A percentile compares a stretch with the other conserved stretches of the same genome.
phyloP scores from a whole-genome alignment of 495 filamentous ascomycete species.

The Halenospora varia region DNA sequence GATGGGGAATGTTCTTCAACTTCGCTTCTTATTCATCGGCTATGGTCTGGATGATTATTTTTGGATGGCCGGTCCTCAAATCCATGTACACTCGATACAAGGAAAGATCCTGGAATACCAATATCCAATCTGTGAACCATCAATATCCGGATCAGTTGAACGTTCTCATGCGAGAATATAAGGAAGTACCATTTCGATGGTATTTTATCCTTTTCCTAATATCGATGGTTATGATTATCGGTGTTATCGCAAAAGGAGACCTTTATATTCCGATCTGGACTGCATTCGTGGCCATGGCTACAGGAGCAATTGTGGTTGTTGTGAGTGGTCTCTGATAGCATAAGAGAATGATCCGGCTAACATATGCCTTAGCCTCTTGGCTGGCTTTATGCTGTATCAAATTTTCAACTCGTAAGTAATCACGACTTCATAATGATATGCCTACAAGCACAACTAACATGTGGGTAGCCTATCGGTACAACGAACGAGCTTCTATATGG shows the following conservation, averaged over 20 bases:
- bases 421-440: no score
- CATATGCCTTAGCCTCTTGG: constrained; percentile 35
- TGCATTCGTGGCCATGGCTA: constrained; percentile 46
- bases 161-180: constrained; percentile 49
- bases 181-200: constrained; percentile 54
- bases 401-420: constrained; percentile 41
- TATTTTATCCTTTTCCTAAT: constrained; percentile 42
- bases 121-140: constrained; percentile 40
- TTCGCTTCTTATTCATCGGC: constrained; percentile 53
- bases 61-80: constrained; percentile 44
- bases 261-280: constrained; percentile 56
- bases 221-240: constrained; percentile 44
- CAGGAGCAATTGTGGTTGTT: constrained; percentile 45
- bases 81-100: constrained; percentile 37
- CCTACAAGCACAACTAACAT: not conserved
- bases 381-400: constrained; percentile 53
- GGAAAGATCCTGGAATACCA: constrained; percentile 24
- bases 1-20: constrained; percentile 55
- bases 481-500: constrained; percentile 56
- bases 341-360: not conserved
- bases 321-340: not conserved
- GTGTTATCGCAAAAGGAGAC: constrained; percentile 39
- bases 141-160: constrained; percentile 52
- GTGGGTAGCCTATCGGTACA: constrained; percentile 35
- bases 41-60: constrained; percentile 51